Evolutionary conservation across 495 filamentous ascomycete species (phyloP).

Genomic region (Xylaria sp.): DNA sequence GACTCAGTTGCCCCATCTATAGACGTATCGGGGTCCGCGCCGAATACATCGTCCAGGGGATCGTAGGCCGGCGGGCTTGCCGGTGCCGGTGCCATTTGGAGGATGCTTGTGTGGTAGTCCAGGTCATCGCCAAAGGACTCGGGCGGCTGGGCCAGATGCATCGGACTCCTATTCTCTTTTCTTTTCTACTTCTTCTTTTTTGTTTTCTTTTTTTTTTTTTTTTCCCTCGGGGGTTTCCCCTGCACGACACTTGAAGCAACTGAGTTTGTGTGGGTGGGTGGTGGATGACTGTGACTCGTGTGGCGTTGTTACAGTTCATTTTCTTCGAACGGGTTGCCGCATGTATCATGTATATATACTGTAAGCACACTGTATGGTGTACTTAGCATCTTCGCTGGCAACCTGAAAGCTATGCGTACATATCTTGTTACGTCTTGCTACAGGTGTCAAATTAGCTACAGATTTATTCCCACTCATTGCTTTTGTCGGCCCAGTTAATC

Average conservation of each 20-base stretch:
- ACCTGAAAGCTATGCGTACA: not conserved
- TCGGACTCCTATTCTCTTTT: not conserved
- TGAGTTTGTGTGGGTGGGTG: not conserved
- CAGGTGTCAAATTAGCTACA: not conserved
- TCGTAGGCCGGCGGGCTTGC: conserved; percentile 10
- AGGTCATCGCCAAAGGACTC: conserved; percentile 23
- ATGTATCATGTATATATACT: not conserved
- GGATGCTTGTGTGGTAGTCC: not conserved
- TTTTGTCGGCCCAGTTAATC: not conserved
- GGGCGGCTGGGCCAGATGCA: conserved; percentile 20
- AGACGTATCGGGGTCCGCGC: not conserved
- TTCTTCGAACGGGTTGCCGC: not conserved
- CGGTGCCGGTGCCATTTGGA: not conserved
- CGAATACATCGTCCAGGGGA: conserved; percentile 24
- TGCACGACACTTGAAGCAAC: not conserved
- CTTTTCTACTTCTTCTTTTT: not conserved
- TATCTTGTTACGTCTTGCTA: not conserved
- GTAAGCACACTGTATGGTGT: not conserved
- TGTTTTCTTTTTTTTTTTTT: not conserved
- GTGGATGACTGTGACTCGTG: conserved; percentile 4
- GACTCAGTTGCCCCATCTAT: not conserved
- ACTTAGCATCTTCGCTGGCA: not conserved
- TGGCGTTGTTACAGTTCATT: conserved; percentile 1
- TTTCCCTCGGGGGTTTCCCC: not conserved
- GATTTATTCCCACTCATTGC: not conserved